phyloP scores from a whole-genome alignment of 129 eudicot species.

The Solidago caesia region DNA sequence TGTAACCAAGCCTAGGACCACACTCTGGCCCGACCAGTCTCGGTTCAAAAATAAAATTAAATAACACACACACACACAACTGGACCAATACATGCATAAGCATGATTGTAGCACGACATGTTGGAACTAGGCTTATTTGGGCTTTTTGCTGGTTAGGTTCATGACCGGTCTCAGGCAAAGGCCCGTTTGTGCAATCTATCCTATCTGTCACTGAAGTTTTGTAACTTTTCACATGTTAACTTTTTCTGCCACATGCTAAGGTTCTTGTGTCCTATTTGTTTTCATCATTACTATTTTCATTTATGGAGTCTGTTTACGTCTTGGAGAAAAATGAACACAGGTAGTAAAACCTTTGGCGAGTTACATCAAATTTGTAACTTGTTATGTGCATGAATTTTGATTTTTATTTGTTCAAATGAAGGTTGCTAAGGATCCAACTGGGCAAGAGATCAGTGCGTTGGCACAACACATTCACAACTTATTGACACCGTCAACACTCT shows the following conservation, averaged over 20 bases:
- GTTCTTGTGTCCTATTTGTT: background rate
- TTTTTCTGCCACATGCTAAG: background rate
- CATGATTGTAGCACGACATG: no score
- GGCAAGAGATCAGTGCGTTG: constrained; percentile 67
- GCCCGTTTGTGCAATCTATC: no score
- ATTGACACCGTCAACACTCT: constrained; percentile 62
- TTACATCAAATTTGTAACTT: background rate
- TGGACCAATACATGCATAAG: no score
- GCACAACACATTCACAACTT: constrained; percentile 70
- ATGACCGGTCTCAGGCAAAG: no score
- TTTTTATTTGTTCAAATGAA: constrained; percentile 8
- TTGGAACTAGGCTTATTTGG: no score
- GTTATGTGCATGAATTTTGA: constrained; percentile 3
- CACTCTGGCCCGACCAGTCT: no score
- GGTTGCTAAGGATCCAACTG: constrained; percentile 80
- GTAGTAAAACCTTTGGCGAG: no score
- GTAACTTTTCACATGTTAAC: background rate
- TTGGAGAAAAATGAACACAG: no score
- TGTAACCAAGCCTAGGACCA: no score
- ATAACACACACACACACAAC: no score
- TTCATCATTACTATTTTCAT: background rate
- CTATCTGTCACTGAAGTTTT: background rate
- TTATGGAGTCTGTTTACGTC: background rate
- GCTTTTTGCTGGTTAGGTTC: no score
- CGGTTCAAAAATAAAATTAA: no score